phyloP scores from a whole-genome alignment of 208 protist species.

The Blechomonas ayalai region DNA sequence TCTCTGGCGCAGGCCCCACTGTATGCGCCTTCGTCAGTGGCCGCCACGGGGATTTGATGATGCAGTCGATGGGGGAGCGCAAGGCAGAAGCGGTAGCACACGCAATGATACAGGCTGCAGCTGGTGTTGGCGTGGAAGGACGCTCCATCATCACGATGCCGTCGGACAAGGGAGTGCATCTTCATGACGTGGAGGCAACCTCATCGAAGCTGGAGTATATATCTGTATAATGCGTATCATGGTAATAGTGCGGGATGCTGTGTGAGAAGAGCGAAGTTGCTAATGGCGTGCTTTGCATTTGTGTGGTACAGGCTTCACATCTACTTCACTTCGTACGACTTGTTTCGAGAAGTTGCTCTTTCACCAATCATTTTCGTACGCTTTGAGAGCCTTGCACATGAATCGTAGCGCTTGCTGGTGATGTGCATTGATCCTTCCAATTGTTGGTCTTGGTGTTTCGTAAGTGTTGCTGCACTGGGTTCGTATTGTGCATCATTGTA shows the following conservation, averaged over 20 bases:
- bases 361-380: constrained; percentile 10
- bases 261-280: not conserved
- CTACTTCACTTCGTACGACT: not conserved
- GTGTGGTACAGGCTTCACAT: not conserved
- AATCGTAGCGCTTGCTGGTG: too few relatives aligned
- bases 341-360: constrained; percentile 1
- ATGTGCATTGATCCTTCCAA: too few relatives aligned
- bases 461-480: too few relatives aligned
- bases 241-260: too few relatives aligned
- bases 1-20: constrained; percentile 72
- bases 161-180: constrained; percentile 64
- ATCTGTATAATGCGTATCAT: constrained; percentile 8
- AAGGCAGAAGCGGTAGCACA: constrained; percentile 52
- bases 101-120: constrained; percentile 70
- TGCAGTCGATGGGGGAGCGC: constrained; percentile 41
- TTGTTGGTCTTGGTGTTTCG: too few relatives aligned
- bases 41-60: constrained; percentile 46
- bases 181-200: constrained; percentile 27
- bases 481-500: too few relatives aligned
- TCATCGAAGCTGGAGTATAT: constrained; percentile 12
- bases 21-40: constrained; percentile 70
- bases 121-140: constrained; percentile 38
- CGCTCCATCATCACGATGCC: constrained; percentile 75
- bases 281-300: not conserved
- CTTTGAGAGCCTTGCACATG: too few relatives aligned